A percentile compares a stretch with the other conserved stretches of the same genome.
These are phyloP conservation scores for Trypanosoma caninum DNA, from an alignment of 208 protist species.

Conservation along the genomic window DNA sequence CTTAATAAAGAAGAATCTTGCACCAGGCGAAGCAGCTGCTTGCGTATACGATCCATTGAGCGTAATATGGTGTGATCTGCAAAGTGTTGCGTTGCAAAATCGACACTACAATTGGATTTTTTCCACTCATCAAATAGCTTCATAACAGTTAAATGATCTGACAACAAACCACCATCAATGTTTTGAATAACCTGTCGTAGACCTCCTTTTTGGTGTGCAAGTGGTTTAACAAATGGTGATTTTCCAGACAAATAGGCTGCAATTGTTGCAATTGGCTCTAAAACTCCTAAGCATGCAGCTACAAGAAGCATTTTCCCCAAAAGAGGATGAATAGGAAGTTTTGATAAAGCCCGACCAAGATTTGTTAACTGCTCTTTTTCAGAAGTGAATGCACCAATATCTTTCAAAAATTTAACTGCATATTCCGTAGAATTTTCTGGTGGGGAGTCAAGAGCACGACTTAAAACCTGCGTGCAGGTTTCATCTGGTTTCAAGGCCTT, in stretches of 20 bases:
- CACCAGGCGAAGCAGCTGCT: slow-evolving; percentile 73
- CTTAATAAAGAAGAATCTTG: slow-evolving; percentile 59
- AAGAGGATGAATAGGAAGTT: slow-evolving; percentile 84
- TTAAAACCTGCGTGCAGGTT: slow-evolving; percentile 66
- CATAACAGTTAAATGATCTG: slow-evolving; percentile 75
- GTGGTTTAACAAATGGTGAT: slow-evolving; percentile 72
- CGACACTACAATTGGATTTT: slow-evolving; percentile 42
- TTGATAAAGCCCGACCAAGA: slow-evolving; percentile 73
- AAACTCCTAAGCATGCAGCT: slow-evolving; percentile 80
- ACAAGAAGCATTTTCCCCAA: slow-evolving; percentile 91
- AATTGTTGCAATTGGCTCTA: slow-evolving; percentile 85
- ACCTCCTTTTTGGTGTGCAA: slow-evolving; percentile 45
- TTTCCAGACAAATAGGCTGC: slow-evolving; percentile 83
- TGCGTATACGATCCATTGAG: slow-evolving; percentile 77
- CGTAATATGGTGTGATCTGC: slow-evolving; percentile 69
- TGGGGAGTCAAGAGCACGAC: slow-evolving; percentile 71
- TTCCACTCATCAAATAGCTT: slow-evolving; percentile 73
- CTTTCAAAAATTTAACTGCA: slow-evolving; percentile 75
- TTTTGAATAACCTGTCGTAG: slow-evolving; percentile 33
- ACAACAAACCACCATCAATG: slow-evolving; percentile 57
- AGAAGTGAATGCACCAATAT: slow-evolving; percentile 81
- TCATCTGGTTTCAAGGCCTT: slow-evolving; percentile 83
- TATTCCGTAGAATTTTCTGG: slow-evolving; percentile 49
- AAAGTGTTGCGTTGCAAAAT: slow-evolving; percentile 65
- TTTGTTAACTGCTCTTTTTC: slow-evolving; percentile 71